Percentiles rank a stretch among this genome's conserved stretches.
Evolutionary conservation across 768 basidiomycete genomes (phyloP).

Genomic region (Boletus huronensis): DNA sequence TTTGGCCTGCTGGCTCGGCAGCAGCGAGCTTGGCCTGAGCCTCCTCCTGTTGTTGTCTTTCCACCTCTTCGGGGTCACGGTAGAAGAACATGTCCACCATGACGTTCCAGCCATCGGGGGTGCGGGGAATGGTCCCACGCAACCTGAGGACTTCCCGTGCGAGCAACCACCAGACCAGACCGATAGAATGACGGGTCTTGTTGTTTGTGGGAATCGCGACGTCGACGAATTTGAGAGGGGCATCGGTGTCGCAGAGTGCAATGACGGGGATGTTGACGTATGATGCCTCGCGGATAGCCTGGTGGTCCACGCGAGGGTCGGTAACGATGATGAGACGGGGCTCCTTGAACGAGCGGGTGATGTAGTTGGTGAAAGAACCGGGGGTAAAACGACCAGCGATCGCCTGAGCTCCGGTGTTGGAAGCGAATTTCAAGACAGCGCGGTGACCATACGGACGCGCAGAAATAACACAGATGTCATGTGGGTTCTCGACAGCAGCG

Average conservation of each 20-base stretch:
- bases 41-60: constrained; percentile 95
- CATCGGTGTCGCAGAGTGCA: constrained; percentile 98
- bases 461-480: constrained; percentile 97
- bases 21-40: constrained; percentile 74
- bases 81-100: constrained; percentile 99
- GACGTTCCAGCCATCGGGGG: constrained; percentile 91
- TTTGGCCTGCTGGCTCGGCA: constrained; percentile 55
- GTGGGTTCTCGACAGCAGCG: constrained; percentile 96
- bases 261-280: constrained; percentile 99
- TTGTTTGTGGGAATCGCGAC: constrained; percentile 99
- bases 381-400: constrained; percentile 99
- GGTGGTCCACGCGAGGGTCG: constrained; percentile 99
- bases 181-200: constrained; percentile 96
- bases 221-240: constrained; percentile 96
- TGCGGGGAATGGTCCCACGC: constrained; percentile 89
- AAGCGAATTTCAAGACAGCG: constrained; percentile 97
- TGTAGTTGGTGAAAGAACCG: constrained; percentile 99
- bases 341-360: constrained; percentile 99
- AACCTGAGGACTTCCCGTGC: constrained; percentile 96
- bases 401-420: constrained; percentile 97
- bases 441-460: constrained; percentile 99
- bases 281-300: constrained; percentile 99
- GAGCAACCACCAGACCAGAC: constrained; percentile 97
- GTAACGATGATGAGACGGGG: constrained; percentile 97
- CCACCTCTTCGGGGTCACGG: constrained; percentile 98